Conservation (phyloP, 805 yeast species). For the Starmera dryadoides region DNA sequence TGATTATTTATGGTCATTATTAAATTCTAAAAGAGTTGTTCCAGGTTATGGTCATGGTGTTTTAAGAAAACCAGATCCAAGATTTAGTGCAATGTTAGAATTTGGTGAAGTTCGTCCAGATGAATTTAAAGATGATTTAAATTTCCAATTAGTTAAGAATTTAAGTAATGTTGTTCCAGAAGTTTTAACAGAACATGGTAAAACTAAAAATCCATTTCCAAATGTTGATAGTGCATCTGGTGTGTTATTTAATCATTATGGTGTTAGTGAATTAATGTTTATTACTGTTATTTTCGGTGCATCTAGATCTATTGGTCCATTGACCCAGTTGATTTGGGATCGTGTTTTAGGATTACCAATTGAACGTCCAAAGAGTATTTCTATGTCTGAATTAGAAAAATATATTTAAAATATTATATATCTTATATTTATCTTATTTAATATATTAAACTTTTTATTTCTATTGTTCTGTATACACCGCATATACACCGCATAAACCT, state of each 20-base stretch:
- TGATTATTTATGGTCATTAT: slow-evolving; percentile 62
- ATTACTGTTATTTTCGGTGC: slow-evolving; percentile 82
- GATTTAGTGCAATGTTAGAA: slow-evolving; percentile 67
- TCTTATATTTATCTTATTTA: background rate
- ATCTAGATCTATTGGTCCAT: slow-evolving; percentile 72
- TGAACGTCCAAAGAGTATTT: slow-evolving; percentile 62
- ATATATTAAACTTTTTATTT: too few relatives aligned
- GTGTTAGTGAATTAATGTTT: slow-evolving; percentile 63
- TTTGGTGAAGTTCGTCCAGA: slow-evolving; percentile 48
- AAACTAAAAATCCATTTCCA: slow-evolving; percentile 82
- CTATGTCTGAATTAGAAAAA: background rate
- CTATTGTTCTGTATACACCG: too few relatives aligned
- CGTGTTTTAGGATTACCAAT: slow-evolving; percentile 71
- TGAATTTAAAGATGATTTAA: slow-evolving; percentile 54
- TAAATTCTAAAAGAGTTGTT: slow-evolving; percentile 69
- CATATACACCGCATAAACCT: too few relatives aligned
- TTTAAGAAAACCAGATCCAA: slow-evolving; percentile 75
- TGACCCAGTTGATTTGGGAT: slow-evolving; percentile 76
- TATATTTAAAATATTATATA: too few relatives aligned
- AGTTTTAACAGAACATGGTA: slow-evolving; percentile 71
- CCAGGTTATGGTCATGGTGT: slow-evolving; percentile 92
- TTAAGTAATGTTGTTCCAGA: slow-evolving; percentile 67
- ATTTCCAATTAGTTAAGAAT: slow-evolving; percentile 60
- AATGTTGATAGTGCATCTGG: slow-evolving; percentile 80
- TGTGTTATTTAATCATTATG: slow-evolving; percentile 73